These are phyloP conservation scores for Eimeria necatrix DNA, from an alignment of 169 alveolate genomes.

Conservation along the genomic window DNA sequence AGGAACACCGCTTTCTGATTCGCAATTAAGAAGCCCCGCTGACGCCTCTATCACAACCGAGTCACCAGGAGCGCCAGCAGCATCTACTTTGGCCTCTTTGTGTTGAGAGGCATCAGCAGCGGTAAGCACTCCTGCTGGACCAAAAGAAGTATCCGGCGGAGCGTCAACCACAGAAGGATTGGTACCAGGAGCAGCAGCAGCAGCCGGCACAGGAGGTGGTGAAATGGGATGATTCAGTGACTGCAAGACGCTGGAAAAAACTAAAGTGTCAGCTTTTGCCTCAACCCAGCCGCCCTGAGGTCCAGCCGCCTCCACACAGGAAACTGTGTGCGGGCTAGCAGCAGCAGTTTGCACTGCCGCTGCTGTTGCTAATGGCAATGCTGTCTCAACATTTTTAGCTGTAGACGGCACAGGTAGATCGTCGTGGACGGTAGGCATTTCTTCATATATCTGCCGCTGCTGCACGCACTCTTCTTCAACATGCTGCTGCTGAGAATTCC, in stretches of 20 bases:
- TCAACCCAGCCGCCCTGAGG: neutral
- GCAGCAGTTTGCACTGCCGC: neutral
- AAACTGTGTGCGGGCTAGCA: neutral
- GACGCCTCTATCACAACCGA: neutral
- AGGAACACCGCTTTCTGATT: neutral
- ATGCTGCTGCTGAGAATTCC: no score
- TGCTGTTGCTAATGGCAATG: neutral
- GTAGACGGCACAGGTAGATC: no score
- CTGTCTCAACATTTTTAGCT: neutral
- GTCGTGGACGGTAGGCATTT: no score
- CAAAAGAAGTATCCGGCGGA: neutral
- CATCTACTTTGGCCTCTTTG: neutral
- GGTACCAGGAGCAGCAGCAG: neutral
- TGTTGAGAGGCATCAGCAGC: no score
- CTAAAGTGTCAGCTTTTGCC: neutral
- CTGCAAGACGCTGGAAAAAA: neutral
- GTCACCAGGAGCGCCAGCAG: neutral
- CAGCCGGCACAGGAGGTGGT: neutral
- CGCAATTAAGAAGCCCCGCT: neutral
- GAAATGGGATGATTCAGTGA: neutral
- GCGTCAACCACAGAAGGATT: neutral
- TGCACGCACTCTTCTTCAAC: no score
- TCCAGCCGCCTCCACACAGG: neutral
- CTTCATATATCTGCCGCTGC: no score
- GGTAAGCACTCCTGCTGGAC: no score